These are phyloP conservation scores for Coemansia sp. DNA, from an alignment of 192 early-diverging fungal genomes.

Conservation along the genomic window DNA sequence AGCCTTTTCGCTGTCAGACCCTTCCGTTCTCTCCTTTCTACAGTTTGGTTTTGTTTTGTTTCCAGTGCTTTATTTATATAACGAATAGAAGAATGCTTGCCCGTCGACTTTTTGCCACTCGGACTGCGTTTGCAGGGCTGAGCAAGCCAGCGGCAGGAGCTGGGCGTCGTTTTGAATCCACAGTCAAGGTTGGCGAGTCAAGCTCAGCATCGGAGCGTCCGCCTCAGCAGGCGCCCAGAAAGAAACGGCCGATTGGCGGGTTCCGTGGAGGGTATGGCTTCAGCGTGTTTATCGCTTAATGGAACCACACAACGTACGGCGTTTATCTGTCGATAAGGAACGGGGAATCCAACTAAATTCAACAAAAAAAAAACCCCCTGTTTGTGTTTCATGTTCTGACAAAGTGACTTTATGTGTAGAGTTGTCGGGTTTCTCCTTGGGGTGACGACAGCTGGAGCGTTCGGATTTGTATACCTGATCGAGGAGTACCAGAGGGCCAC, in stretches of 20 bases:
- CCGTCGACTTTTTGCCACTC: constrained; percentile 2
- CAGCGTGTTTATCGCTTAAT: too few species aligned
- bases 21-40: not conserved
- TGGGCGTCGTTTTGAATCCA: constrained; percentile 46
- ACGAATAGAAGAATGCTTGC: constrained; percentile 5
- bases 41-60: not conserved
- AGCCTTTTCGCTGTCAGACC: not conserved
- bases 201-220: constrained; percentile 26
- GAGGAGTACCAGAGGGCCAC: constrained; percentile 84
- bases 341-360: too few species aligned
- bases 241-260: constrained; percentile 59
- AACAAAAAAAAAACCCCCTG: too few species aligned
- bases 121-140: not conserved
- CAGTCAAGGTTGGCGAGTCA: constrained; percentile 44
- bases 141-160: not conserved
- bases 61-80: not conserved
- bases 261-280: constrained; percentile 62
- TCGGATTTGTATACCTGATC: constrained; percentile 81
- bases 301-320: too few species aligned
- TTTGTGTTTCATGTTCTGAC: too few species aligned
- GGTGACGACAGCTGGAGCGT: constrained; percentile 66
- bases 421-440: constrained; percentile 79
- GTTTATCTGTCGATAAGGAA: too few species aligned
- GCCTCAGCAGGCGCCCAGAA: constrained; percentile 43
- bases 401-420: constrained; percentile 37